Percentiles rank a stretch among this genome's conserved stretches.
Conservation (phyloP, 768 basidiomycete genomes). For the Tephrocybe sp. region DNA sequence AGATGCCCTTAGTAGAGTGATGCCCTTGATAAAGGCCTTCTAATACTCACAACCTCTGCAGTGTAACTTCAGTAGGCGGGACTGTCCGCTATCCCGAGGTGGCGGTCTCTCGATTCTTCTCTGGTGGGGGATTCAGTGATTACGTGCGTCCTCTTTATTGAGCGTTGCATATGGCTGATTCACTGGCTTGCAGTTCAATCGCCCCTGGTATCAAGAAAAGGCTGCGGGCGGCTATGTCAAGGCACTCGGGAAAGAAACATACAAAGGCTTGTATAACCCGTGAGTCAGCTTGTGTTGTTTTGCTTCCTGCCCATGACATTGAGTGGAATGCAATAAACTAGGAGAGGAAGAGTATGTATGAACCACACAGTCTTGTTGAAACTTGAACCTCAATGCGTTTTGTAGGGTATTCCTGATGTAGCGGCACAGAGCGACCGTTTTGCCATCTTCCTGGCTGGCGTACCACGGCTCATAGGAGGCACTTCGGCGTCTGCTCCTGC, state of each 20-base stretch:
- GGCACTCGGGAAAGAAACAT: slow-evolving; percentile 39
- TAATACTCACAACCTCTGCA: slow-evolving; percentile 19
- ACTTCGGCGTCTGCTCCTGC: slow-evolving; percentile 65
- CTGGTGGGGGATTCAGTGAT: slow-evolving; percentile 73
- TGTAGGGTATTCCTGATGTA: slow-evolving; percentile 61
- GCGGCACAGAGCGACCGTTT: slow-evolving; percentile 53
- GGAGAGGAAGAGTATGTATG: slow-evolving; percentile 47
- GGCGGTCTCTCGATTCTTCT: slow-evolving; percentile 49
- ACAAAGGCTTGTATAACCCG: slow-evolving; percentile 54
- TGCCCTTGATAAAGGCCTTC: neutral
- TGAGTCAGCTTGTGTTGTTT: slow-evolving; percentile 24
- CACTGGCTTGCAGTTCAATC: slow-evolving; percentile 18
- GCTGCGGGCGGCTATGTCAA: slow-evolving; percentile 26
- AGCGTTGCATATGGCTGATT: neutral
- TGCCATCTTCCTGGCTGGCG: slow-evolving; percentile 43
- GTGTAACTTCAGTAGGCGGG: slow-evolving; percentile 70
- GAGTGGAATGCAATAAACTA: slow-evolving; percentile 14
- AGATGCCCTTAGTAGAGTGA: slow-evolving; percentile 47
- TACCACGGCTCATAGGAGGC: slow-evolving; percentile 40
- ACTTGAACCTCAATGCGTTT: neutral
- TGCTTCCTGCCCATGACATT: neutral
- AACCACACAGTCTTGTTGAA: neutral
- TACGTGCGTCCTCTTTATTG: slow-evolving; percentile 38
- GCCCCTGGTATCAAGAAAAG: slow-evolving; percentile 37
- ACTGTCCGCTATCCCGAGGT: slow-evolving; percentile 54